Base-by-base conservation (phyloP, 2,329 filamentous ascomycete genomes). In the Microcyclospora tardicrescens region DNA sequence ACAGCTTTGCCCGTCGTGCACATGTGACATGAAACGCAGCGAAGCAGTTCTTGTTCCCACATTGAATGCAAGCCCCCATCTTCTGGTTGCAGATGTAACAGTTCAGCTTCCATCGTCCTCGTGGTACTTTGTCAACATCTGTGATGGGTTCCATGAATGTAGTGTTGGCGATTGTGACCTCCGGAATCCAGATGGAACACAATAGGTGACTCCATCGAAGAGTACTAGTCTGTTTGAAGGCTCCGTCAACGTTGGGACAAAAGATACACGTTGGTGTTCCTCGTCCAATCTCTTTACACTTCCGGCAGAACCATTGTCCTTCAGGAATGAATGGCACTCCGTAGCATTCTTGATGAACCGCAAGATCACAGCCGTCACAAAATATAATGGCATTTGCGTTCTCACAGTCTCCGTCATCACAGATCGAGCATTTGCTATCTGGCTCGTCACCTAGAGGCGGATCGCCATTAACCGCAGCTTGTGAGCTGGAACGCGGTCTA, bases 371-470 rank as follows among this genome's bases (percentile, higher is more conserved):
- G 2, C 91, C 91, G 58, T 98, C 91, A 59, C 91, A 98, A 57
- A 98, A 98, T 15, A 98, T 91, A 54, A 98, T 98, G 1, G 91
- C 91, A 56, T 98, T 98, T 15, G 91, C 93, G 60, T 98, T 98
- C 63, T 98, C 91, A 56, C 91, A 98, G 57, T 98, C 91, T n/a
- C 91, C 91, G 55, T 98, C 91, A 57, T 98, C 91, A 58, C 91
- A 98, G 41, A 98, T 93, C 15, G 85, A 87, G 58, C 91, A 98
- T 61, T 94, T 96, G 51, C 82, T 94, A 61, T 98, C 91, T 51
- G 91, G 87, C 61, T 96, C 89, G 62, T 96, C 91, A 14, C 85
- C 85, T 19, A 74, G 63, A 1, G 69, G 78, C 33, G 83, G 80
- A 63, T 96, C 91, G 39, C 91, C 89, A 60, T 95, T 96, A 13